A percentile compares a stretch with the other conserved stretches of the same genome.
Evolutionary conservation across 768 basidiomycete genomes (phyloP).

Genomic region (Leucocoprinus leucothites): DNA sequence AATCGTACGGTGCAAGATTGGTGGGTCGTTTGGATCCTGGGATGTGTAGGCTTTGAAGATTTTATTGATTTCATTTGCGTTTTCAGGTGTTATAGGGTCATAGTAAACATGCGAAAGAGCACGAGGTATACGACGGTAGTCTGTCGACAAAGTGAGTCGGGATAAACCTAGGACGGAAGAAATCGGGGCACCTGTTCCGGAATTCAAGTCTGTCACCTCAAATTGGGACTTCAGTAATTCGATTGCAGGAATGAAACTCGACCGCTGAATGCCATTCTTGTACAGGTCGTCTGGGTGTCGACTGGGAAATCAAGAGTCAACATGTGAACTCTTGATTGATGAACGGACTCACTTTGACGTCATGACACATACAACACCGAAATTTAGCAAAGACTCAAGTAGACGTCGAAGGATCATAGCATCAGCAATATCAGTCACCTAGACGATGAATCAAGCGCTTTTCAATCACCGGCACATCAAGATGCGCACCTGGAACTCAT

Average conservation of each 20-base stretch:
- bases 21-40: constrained; percentile 48
- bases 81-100: constrained; percentile 68
- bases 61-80: constrained; percentile 70
- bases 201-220: constrained; percentile 89
- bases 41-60: constrained; percentile 75
- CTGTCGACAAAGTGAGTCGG: constrained; percentile 32
- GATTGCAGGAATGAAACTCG: constrained; percentile 93
- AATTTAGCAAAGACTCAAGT: constrained; percentile 79
- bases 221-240: constrained; percentile 87
- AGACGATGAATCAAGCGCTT: constrained; percentile 6
- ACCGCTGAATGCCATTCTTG: constrained; percentile 97
- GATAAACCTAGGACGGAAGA: constrained; percentile 5
- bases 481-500: constrained; percentile 86
- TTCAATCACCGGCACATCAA: neutral
- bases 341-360: constrained; percentile 87
- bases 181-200: constrained; percentile 72
- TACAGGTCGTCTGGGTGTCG: constrained; percentile 97
- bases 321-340: no score
- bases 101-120: constrained; percentile 95
- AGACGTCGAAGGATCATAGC: constrained; percentile 96
- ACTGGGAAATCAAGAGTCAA: constrained; percentile 36
- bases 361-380: constrained; percentile 92
- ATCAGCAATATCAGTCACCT: constrained; percentile 97
- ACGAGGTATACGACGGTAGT: constrained; percentile 92
- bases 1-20: constrained; percentile 60